Evolutionary conservation across 257 asterid genomes (phyloP).

Genomic region (Osmanthus fragrans): DNA sequence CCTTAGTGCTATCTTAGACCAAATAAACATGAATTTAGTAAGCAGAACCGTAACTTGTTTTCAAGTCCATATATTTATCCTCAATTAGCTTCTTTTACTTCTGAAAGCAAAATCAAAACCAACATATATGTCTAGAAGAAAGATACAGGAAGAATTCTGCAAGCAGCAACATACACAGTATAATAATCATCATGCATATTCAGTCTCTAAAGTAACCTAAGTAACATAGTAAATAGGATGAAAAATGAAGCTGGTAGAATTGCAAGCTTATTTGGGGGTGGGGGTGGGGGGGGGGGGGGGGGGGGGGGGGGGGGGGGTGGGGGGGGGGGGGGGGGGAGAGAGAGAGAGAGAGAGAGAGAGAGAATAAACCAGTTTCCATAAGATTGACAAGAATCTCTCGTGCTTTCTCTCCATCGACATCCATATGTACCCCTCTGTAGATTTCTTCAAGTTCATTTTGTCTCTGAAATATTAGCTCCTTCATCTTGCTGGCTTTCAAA

Average conservation of each 20-base stretch:
- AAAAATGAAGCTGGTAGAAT: constrained; percentile 9
- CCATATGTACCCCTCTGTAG: constrained; percentile 59
- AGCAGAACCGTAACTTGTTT: background rate
- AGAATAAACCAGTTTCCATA: constrained; percentile 57
- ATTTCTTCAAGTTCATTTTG: constrained; percentile 75
- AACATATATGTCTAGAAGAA: background rate
- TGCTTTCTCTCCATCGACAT: constrained; percentile 55
- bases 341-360: background rate
- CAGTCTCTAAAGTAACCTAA: background rate
- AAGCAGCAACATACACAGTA: constrained; percentile 12
- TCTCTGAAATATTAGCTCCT: constrained; percentile 68
- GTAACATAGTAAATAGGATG: constrained; percentile 6
- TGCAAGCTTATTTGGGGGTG: background rate
- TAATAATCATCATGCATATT: background rate
- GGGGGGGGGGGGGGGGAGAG: no score
- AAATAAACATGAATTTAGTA: background rate
- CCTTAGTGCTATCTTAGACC: background rate
- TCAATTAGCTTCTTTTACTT: background rate
- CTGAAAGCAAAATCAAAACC: background rate
- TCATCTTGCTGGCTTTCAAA: constrained; percentile 67
- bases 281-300: no score
- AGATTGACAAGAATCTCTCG: constrained; percentile 43
- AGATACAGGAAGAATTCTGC: background rate
- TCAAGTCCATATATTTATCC: background rate
- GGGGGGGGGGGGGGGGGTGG: no score